A percentile compares a stretch with the other conserved stretches of the same genome.
phyloP scores from a whole-genome alignment of 495 filamentous ascomycete genomes.

The Penicillium pulvis region DNA sequence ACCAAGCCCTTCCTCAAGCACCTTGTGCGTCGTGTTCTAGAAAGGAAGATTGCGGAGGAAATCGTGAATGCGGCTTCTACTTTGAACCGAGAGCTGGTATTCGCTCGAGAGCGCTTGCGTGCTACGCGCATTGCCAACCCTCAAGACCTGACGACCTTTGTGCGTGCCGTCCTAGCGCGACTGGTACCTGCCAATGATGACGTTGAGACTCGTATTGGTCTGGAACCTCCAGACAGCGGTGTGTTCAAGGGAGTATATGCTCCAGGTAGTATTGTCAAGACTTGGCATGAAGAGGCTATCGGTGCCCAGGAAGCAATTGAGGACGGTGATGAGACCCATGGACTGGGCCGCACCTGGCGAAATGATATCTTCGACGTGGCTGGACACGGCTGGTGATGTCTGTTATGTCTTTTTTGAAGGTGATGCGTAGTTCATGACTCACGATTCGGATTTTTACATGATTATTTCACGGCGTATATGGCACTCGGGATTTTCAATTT shows the following conservation, averaged over 20 bases:
- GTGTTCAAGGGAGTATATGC: slow-evolving; percentile 85
- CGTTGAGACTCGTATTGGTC: slow-evolving; percentile 67
- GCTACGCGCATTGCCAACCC: slow-evolving; percentile 84
- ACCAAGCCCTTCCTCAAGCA: slow-evolving; percentile 83
- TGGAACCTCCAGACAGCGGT: slow-evolving; percentile 61
- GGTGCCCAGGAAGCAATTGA: slow-evolving; percentile 64
- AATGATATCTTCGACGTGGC: slow-evolving; percentile 82
- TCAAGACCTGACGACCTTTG: slow-evolving; percentile 74
- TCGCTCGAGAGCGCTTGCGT: slow-evolving; percentile 80
- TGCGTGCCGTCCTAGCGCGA: slow-evolving; percentile 76
- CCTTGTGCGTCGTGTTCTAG: slow-evolving; percentile 74
- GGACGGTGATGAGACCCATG: slow-evolving; percentile 53
- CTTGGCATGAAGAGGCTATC: slow-evolving; percentile 80
- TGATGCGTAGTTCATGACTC: slow-evolving; percentile 5
- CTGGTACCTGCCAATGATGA: slow-evolving; percentile 74
- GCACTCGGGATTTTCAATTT: neutral
- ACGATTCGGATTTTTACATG: slow-evolving; percentile 7
- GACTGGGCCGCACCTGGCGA: slow-evolving; percentile 60
- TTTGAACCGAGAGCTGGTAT: slow-evolving; percentile 82
- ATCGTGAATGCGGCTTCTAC: slow-evolving; percentile 70
- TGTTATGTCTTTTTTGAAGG: neutral
- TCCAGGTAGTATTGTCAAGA: slow-evolving; percentile 81
- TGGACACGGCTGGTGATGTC: slow-evolving; percentile 9
- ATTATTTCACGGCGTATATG: slow-evolving; percentile 3
- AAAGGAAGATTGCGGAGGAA: slow-evolving; percentile 71